Evolutionary conservation across 768 basidiomycete genomes (phyloP).

Genomic region (Termitomyces sp.): DNA sequence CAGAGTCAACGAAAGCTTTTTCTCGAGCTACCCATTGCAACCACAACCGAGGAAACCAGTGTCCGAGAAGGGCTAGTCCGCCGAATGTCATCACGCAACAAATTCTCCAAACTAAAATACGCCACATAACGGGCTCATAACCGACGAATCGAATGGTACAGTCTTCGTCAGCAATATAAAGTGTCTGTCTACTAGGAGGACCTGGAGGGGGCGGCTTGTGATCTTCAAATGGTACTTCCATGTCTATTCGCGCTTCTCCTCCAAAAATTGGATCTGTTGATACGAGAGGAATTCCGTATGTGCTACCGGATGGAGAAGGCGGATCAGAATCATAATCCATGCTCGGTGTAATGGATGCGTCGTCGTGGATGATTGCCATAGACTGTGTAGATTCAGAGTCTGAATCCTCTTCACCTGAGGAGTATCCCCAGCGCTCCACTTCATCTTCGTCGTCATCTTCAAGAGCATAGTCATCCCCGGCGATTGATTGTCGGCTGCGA

Average conservation of each 20-base stretch:
- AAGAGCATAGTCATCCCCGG: conserved; percentile 53
- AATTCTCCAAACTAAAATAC: conserved; percentile 62
- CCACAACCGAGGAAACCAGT: conserved; percentile 94
- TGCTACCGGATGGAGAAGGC: conserved; percentile 46
- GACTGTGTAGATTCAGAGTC: conserved; percentile 33
- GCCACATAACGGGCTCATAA: conserved; percentile 63
- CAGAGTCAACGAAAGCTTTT: conserved; percentile 70
- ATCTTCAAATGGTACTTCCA: conserved; percentile 58
- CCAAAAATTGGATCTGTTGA: conserved; percentile 76
- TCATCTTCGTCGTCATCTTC: conserved; percentile 46
- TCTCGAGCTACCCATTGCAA: conserved; percentile 80
- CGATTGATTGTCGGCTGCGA: conserved; percentile 50
- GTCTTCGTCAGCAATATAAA: conserved; percentile 89
- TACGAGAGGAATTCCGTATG: conserved; percentile 58
- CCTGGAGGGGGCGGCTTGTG: conserved; percentile 73
- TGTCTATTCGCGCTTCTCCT: conserved; percentile 78
- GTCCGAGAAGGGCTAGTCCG: conserved; percentile 70
- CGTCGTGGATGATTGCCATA: conserved; percentile 29
- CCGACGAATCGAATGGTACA: conserved; percentile 82
- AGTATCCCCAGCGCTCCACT: conserved; percentile 87
- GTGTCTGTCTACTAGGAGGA: conserved; percentile 78
- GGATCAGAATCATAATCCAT: conserved; percentile 71
- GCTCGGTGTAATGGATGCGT: conserved; percentile 46
- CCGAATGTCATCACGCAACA: conserved; percentile 69
- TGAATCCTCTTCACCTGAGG: conserved; percentile 75